These are phyloP conservation scores for Pulicaria dysenterica DNA, from an alignment of 129 eudicot genomes.

Conservation along the genomic window DNA sequence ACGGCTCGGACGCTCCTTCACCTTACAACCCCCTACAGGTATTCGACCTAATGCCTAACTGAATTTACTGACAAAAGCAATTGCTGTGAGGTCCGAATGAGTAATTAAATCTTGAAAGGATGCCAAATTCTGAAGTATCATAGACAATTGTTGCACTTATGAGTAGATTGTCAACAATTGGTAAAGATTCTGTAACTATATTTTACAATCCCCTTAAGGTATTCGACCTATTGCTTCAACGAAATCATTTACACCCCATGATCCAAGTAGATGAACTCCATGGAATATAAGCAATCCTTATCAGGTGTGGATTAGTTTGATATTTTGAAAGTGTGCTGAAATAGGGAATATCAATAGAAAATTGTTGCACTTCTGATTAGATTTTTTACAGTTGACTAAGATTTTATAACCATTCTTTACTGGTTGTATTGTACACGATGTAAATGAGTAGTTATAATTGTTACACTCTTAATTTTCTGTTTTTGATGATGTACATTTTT, in stretches of 20 bases:
- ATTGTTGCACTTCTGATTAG: conserved; percentile 11
- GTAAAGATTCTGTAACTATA: too few relatives aligned
- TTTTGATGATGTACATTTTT: conserved; percentile 19
- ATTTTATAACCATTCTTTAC: conserved; percentile 23
- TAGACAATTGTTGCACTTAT: neutral
- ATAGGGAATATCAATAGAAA: neutral
- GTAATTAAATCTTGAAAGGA: neutral
- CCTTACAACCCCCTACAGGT: conserved; percentile 98
- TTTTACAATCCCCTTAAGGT: too few relatives aligned
- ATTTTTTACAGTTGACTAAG: conserved; percentile 7
- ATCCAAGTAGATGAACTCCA: too few relatives aligned
- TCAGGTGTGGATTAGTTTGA: neutral
- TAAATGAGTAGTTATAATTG: conserved; percentile 7
- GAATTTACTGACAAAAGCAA: neutral
- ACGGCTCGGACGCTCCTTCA: conserved; percentile 98
- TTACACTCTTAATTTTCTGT: conserved; percentile 11
- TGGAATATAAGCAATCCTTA: neutral
- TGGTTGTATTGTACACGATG: conserved; percentile 24
- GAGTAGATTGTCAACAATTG: neutral
- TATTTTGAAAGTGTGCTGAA: conserved; percentile 1
- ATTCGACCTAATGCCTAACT: conserved; percentile 26
- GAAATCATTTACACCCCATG: too few relatives aligned
- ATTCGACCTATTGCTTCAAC: too few relatives aligned
- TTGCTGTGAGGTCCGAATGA: neutral
- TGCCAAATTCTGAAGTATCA: neutral